Base-by-base conservation (phyloP, 2,329 filamentous ascomycete genomes). In the Gyromitra esculenta region DNA sequence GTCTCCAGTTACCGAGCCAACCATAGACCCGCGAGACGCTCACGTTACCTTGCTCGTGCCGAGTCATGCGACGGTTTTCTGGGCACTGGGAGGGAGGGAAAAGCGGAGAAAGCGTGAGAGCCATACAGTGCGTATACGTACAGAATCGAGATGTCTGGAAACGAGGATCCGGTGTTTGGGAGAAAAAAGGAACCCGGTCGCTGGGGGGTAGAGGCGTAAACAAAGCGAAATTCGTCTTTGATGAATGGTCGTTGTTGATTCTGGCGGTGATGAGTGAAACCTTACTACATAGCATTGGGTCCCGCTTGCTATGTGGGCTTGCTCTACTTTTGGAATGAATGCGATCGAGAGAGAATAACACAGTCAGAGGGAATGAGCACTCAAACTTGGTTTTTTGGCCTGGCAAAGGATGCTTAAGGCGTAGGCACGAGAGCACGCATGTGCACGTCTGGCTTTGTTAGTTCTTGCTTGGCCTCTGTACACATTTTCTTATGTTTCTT, bases 1-100 rank as follows among this genome's bases (percentile, higher is more conserved):
- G 70, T 31, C n/a, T 7, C 52, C 25, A 73, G 59, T 52, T 65
- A 70, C 72, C 72, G 72, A 75, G 66, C 72, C 72, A 75, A 71
- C 65, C 72, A 75, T 45, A 9, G 66, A 64, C 50, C 21, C 31
- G 25, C 25, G n/a, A 64, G 50, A 31, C 41, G 65, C 57, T 75
- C 72, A 75, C 72, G 72, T 75, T 74, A 74, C 72, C 59, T n/a
- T 15, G 50, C 8, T 37, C 31, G 18, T 65, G 3, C 25, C 45
- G 31, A 31, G 64, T 67, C 35, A 57, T 69, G 54, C 66, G 66
- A 48, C 54, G 25, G 31, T 21, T 52, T 52, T 21, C 39, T 48
- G 43, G 43, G 37, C 37, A 41, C 25, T 54, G 50, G 48, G 43
- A 11, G 11, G 11, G 50, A 31, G 25, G 25, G 25, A 31, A 31